Evolutionary conservation across 495 filamentous ascomycete genomes (phyloP), one percentile per base, ranked within the genome.

Genomic region (Talaromyces adpressus): DNA sequence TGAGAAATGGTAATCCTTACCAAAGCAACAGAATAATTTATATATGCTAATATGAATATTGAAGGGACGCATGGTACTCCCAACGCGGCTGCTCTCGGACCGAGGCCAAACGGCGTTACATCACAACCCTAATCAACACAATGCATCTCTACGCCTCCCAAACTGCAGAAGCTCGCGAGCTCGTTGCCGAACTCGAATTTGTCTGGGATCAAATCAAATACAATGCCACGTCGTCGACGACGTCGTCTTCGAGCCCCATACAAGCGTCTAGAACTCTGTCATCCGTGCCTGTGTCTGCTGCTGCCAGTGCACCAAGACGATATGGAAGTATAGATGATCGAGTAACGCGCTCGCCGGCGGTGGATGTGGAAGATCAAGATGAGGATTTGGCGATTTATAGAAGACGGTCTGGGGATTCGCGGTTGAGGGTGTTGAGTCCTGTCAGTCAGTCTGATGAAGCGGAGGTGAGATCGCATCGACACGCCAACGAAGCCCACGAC

Each of bases 201-300:
- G 92, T 98, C 53, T 98, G 94, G 94, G 91, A 97, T 66, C 95
- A 98, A 71, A 90, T 98, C 62, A 94, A 93, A 75, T 89, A 84
- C 61, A 97, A 96, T 68, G 83, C 83, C 25, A 80, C 84, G 2
- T 75, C 73, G 7, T 82, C 78, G 6, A 83, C 84, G 1, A 27
- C 60, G 7, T 62, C 60, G 39, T 53, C 60, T 27, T 83, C 85
- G 6, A 75, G 77, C 62, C 75, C 73, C 5, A 59, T 75, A 11
- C 70, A 74, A 61, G 65, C 69, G 11, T 64, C 72, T 2, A 73
- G 72, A 25, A 70, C 74, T 8, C 69, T 75, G 71, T 70, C 79
- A 70, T 54, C 20, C 9, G 27, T 56, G 2, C 23, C 49, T 14
- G 52, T 73, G 68, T 70, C 67, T 52, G n/a, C 72, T 62, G 53